phyloP scores from a whole-genome alignment of 208 protist species.

The Phytomonas francai region DNA sequence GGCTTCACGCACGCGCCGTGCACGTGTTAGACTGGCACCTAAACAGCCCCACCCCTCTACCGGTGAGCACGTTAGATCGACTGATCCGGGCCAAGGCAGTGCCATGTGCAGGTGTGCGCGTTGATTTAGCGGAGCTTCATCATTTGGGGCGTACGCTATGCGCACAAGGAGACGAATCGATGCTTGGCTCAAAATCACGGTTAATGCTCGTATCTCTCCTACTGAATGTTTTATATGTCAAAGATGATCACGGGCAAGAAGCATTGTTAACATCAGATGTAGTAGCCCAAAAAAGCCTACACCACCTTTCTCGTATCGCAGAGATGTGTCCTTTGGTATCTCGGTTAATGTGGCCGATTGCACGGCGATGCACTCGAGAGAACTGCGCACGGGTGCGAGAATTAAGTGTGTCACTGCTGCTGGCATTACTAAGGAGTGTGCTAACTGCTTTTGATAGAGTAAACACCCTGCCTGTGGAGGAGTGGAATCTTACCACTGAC shows the following conservation, averaged over 20 bases:
- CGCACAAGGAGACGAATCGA: constrained; percentile 26
- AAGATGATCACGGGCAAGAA: constrained; percentile 26
- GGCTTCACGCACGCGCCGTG: constrained; percentile 50
- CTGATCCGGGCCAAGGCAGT: constrained; percentile 17
- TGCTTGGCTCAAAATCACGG: constrained; percentile 35
- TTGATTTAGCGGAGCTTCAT: constrained; percentile 17
- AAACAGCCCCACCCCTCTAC: not conserved
- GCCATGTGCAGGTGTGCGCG: constrained; percentile 17
- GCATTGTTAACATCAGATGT: constrained; percentile 26
- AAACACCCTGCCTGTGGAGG: not conserved
- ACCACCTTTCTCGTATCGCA: constrained; percentile 46
- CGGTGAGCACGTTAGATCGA: constrained; percentile 11
- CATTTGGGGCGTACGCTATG: constrained; percentile 14
- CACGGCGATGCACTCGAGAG: constrained; percentile 52
- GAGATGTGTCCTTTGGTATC: constrained; percentile 44
- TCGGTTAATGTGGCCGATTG: constrained; percentile 61
- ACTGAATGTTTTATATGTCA: constrained; percentile 55
- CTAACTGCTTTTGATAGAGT: not conserved
- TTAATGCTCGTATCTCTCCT: constrained; percentile 50
- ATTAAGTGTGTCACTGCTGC: constrained; percentile 62
- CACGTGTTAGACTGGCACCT: constrained; percentile 16
- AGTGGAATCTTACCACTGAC: constrained; percentile 27
- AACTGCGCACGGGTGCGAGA: constrained; percentile 69
- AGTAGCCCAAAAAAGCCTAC: constrained; percentile 40
- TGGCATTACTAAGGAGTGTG: constrained; percentile 38